Conservation (phyloP, 2,329 filamentous ascomycete species). For the Stenocarpella maydis region DNA sequence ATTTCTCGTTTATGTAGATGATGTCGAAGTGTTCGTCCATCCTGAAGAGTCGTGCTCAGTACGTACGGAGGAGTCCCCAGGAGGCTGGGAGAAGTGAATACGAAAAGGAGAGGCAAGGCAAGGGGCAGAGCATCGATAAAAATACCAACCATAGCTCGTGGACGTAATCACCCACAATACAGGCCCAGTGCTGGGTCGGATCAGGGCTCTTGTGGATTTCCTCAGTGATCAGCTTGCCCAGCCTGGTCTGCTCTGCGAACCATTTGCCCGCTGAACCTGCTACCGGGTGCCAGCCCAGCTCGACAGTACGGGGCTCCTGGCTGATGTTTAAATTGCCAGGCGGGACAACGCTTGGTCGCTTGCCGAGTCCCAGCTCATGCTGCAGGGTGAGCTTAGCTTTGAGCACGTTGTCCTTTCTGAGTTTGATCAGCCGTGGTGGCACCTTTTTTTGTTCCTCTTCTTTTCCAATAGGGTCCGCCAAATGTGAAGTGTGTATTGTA, state of each 20-base stretch:
- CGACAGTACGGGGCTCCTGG: constrained; percentile 51
- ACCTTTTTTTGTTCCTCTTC: too few relatives aligned
- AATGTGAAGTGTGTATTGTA: neutral
- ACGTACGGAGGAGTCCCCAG: neutral
- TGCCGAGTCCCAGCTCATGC: constrained; percentile 53
- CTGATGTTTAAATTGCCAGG: constrained; percentile 48
- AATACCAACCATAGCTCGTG: constrained; percentile 60
- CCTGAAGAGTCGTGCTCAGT: neutral
- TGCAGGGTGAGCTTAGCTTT: constrained; percentile 53
- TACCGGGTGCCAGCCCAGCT: constrained; percentile 67
- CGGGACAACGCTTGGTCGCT: constrained; percentile 54
- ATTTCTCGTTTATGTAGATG: constrained; percentile 62
- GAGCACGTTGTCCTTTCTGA: constrained; percentile 44
- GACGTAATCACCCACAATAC: constrained; percentile 62
- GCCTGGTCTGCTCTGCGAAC: constrained; percentile 63
- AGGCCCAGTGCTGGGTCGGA: constrained; percentile 68
- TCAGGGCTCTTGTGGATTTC: constrained; percentile 63
- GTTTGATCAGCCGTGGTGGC: neutral
- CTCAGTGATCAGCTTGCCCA: constrained; percentile 64
- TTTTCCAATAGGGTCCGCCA: too few relatives aligned
- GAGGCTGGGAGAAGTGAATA: too few relatives aligned
- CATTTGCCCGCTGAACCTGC: constrained; percentile 64
- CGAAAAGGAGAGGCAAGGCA: neutral
- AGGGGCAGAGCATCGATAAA: neutral
- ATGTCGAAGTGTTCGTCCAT: constrained; percentile 62